Evolutionary conservation across 1,284 basidiomycete species (phyloP).

Genomic region (Ganoderma lucidum): DNA sequence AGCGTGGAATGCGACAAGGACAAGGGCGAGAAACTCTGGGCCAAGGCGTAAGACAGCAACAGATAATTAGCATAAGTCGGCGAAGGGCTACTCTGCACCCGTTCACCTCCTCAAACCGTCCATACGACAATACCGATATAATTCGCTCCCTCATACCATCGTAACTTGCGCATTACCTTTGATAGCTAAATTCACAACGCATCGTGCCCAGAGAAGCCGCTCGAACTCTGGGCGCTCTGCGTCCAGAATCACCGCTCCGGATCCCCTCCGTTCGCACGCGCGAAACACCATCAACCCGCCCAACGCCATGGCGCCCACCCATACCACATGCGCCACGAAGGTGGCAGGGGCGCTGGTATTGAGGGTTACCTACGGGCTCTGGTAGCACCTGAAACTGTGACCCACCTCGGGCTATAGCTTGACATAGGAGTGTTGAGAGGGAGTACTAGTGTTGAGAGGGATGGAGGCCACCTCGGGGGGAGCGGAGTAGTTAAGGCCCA

Average conservation of each 20-base stretch:
- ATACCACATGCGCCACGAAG: constrained; percentile 26
- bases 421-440: too few relatives aligned
- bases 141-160: constrained; percentile 21
- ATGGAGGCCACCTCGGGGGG: too few relatives aligned
- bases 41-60: constrained; percentile 12
- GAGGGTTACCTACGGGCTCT: too few relatives aligned
- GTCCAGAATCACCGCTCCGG: constrained; percentile 33
- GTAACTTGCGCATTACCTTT: constrained; percentile 31
- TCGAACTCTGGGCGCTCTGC: constrained; percentile 27
- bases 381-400: too few relatives aligned
- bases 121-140: too few relatives aligned
- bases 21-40: not conserved
- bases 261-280: constrained; percentile 27
- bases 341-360: too few relatives aligned
- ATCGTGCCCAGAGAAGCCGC: constrained; percentile 19
- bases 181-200: constrained; percentile 37
- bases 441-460: too few relatives aligned
- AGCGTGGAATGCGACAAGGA: not conserved
- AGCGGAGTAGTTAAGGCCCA: too few relatives aligned
- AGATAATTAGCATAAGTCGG: not conserved
- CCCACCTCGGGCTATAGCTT: too few relatives aligned
- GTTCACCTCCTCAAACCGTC: too few relatives aligned
- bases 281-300: constrained; percentile 22
- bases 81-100: constrained; percentile 27
- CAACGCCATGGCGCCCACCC: constrained; percentile 21